Evolutionary conservation across 2,329 filamentous ascomycete species (phyloP), one percentile per base, ranked within the genome.

Genomic region (Colletotrichum aenigma): DNA sequence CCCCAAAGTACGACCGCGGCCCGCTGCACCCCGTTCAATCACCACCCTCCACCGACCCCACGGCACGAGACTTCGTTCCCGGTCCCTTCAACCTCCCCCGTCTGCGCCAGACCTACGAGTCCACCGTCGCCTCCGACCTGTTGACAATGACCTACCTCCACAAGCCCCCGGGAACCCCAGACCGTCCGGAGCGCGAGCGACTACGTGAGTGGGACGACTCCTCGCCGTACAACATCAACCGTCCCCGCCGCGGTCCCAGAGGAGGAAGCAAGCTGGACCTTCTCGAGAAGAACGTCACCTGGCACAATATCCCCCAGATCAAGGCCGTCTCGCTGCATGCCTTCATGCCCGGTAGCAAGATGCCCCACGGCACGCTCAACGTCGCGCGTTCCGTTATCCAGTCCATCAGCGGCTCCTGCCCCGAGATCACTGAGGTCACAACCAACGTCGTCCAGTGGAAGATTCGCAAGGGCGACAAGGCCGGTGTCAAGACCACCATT

Each of bases 141-240:
- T 92, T 98, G 88, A 94, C 96, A 62, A 90, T 99, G 81, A 92
- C 94, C 79, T 99, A 99, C 87, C 91, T 92, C 71, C 97, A 99
- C 88, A 91, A 88, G 68, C 94, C 95, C 2, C 96, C 96, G 0
- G 96, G 96, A 75, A 94, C 93, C 8, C 83, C 87, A 82, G 89
- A 83, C 79, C 80, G 82, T 38, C 84, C 85, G n/a, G 85, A 87
- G 69, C 86, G 89, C 77, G 91, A 95, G 76, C 92, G 95, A 77
- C 87, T 98, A 79, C 92, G 97, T 73, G 87, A 91, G 80, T 99
- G 97, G 97, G 94, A 96, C 76, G 96, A 94, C 80, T 94, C 94
- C 68, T 98, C 95, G 9, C 97, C 96, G 4, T 99, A 99, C 87
- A 96, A 96, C 89, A 95, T 96, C 87, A 98, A 98, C 85, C 91